phyloP scores from a whole-genome alignment of 1,284 basidiomycete genomes.

The Clitocybe nebularis region DNA sequence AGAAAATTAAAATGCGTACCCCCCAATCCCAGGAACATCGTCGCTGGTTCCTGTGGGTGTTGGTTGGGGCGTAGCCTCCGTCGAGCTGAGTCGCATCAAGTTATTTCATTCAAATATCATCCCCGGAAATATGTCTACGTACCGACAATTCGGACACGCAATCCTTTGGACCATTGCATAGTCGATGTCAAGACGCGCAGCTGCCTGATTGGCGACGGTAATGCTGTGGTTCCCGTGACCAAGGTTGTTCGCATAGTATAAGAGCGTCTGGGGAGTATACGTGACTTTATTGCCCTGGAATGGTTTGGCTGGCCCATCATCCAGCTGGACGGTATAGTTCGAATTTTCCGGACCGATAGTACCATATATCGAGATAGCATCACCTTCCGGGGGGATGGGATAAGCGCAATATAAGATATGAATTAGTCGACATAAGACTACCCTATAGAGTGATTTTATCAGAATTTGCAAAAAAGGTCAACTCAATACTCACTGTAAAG shows the following conservation, averaged over 20 bases:
- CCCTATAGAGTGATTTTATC: too few relatives aligned
- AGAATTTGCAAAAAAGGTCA: too few relatives aligned
- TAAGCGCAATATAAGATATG: too few relatives aligned
- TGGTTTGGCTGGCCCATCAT: constrained; percentile 2
- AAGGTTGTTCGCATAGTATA: constrained; percentile 17
- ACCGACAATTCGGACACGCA: background rate
- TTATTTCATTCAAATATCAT: too few relatives aligned
- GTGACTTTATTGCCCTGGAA: constrained; percentile 9
- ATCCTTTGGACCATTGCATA: constrained; percentile 9
- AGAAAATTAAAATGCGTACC: too few relatives aligned
- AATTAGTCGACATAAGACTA: too few relatives aligned
- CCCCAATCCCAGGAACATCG: too few relatives aligned
- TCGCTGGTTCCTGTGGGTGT: too few relatives aligned
- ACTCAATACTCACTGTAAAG: constrained; percentile 18
- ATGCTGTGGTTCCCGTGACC: constrained; percentile 16
- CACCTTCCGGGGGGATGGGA: too few relatives aligned
- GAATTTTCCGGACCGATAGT: constrained; percentile 12
- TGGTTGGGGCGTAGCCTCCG: too few relatives aligned
- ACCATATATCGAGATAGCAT: constrained; percentile 17
- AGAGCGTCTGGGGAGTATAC: constrained; percentile 11
- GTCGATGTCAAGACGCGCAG: constrained; percentile 15
- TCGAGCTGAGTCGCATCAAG: too few relatives aligned
- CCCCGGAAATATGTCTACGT: background rate
- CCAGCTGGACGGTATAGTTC: constrained; percentile 15
- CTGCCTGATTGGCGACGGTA: constrained; percentile 7